phyloP scores from a whole-genome alignment of 495 filamentous ascomycete species.

The Immersiella caudata region DNA sequence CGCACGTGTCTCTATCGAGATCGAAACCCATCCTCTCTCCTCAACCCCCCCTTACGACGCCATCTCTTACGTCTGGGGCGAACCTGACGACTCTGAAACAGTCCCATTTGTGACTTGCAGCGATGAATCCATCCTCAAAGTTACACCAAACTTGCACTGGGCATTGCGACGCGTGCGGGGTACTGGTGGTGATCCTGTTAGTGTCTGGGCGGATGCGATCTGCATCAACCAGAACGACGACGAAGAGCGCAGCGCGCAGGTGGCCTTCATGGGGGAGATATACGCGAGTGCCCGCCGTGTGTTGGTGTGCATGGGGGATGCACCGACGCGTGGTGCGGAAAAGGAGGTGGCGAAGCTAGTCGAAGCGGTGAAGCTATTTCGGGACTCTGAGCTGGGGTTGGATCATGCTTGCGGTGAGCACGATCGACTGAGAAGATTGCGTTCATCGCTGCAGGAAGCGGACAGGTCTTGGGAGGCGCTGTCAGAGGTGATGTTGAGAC shows the following conservation, averaged over 20 bases:
- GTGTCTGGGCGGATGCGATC: conserved; percentile 7
- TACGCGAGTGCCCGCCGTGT: not conserved
- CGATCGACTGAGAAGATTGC: not conserved
- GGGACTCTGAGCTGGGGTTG: not conserved
- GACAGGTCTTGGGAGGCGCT: not conserved
- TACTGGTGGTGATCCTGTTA: not conserved
- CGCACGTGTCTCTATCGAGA: not conserved
- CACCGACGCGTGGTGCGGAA: not conserved
- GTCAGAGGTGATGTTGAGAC: not conserved
- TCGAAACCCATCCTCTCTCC: not conserved
- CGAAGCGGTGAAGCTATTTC: not conserved
- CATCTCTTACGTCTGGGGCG: conserved; percentile 15
- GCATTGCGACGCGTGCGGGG: not conserved
- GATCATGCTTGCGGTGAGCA: not conserved
- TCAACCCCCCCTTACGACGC: conserved; percentile 6
- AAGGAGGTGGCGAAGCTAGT: not conserved
- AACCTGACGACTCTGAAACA: not conserved
- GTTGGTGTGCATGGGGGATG: conserved; percentile 5
- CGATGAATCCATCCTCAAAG: not conserved
- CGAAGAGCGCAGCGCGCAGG: not conserved
- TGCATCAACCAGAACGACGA: conserved; percentile 14
- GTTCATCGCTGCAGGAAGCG: not conserved
- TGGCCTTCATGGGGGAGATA: conserved; percentile 7
- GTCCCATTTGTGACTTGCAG: not conserved
- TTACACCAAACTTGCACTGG: conserved; percentile 7